Evolutionary conservation across 179 eudicot species (phyloP), one percentile per base, ranked within the genome.

Genomic region (Spergularia azorica): DNA sequence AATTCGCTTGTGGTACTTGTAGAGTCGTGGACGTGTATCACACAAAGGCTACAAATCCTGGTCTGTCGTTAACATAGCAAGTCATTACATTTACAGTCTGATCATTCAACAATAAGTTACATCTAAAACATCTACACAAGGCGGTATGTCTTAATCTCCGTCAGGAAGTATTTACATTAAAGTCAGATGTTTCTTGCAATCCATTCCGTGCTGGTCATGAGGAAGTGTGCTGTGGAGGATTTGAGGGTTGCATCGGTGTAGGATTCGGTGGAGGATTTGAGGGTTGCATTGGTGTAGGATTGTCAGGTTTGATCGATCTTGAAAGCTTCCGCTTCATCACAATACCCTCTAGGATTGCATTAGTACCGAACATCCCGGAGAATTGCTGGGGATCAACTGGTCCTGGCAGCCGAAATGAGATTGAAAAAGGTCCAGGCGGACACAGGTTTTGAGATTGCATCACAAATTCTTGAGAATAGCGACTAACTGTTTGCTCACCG

Each of bases 371-470:
- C 50, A 77, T 68, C 9, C 87, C 88, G 0, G 79, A 64, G 63
- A 83, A 82, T 38, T 79, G 75, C 62, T 86, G 86, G 3, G 93
- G 94, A 71, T 91, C 97, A 38, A 91, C 94, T 15, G 92, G 91
- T 72, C 97, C 97, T 3, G 97, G 97, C 72, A 91, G 82, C 51
- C 79, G 83, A 76, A 91, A 91, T 17, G 85, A 80, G 68, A 91
- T 66, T 9, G 89, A 82, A 83, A 91, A 91, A 18, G 80, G 86
- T 64, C 97, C 97, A 0, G 90, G 80, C 13, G 91, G 92, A 51
- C 88, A 83, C 18, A 88, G 83, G 60, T 90, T 85, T 51, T 81
- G 86, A 39, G 90, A 81, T 75, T 80, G 89, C 91, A 88, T 83
- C 63, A 82, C 81, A 48, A 81, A 87, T 5, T 63, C 79, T 67